Percentiles rank a stretch among this genome's conserved stretches.
These are phyloP conservation scores for Sclerotiophoma versabilis DNA, from an alignment of 2,329 filamentous ascomycete genomes.

Conservation along the genomic window DNA sequence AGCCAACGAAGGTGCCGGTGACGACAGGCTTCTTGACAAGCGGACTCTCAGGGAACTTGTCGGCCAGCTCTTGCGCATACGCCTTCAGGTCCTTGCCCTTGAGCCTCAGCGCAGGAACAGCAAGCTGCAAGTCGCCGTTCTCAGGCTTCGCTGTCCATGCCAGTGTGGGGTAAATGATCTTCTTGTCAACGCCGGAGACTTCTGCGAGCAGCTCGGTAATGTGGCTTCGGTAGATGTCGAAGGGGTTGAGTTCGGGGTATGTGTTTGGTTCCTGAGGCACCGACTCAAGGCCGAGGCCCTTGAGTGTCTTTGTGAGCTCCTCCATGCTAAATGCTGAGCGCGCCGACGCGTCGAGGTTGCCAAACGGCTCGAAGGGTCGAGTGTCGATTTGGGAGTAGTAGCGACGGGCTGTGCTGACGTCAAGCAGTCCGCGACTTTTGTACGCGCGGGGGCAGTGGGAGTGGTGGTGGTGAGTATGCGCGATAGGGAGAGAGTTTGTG, in stretches of 20 bases:
- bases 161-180: slow-evolving; percentile 76
- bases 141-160: slow-evolving; percentile 82
- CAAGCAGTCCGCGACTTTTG: background rate
- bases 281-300: slow-evolving; percentile 47
- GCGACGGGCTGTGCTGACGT: slow-evolving; percentile 5
- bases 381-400: slow-evolving; percentile 26
- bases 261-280: slow-evolving; percentile 51
- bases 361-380: slow-evolving; percentile 29
- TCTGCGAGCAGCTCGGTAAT: slow-evolving; percentile 72
- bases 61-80: slow-evolving; percentile 62
- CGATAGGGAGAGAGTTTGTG: slow-evolving; percentile 13
- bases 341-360: slow-evolving; percentile 35
- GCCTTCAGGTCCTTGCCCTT: slow-evolving; percentile 69
- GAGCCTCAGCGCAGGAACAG: slow-evolving; percentile 79
- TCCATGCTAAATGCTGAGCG: slow-evolving; percentile 40
- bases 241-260: slow-evolving; percentile 73
- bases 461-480: slow-evolving; percentile 12
- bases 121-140: slow-evolving; percentile 81
- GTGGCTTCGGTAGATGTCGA: slow-evolving; percentile 81
- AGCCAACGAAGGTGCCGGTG: slow-evolving; percentile 75
- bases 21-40: slow-evolving; percentile 73
- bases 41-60: slow-evolving; percentile 74
- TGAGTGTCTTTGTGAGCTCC: slow-evolving; percentile 47
- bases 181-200: slow-evolving; percentile 73
- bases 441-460: slow-evolving; percentile 7